Conservation (phyloP, 2,329 filamentous ascomycete genomes). For the Ophiobolus disseminans region DNA sequence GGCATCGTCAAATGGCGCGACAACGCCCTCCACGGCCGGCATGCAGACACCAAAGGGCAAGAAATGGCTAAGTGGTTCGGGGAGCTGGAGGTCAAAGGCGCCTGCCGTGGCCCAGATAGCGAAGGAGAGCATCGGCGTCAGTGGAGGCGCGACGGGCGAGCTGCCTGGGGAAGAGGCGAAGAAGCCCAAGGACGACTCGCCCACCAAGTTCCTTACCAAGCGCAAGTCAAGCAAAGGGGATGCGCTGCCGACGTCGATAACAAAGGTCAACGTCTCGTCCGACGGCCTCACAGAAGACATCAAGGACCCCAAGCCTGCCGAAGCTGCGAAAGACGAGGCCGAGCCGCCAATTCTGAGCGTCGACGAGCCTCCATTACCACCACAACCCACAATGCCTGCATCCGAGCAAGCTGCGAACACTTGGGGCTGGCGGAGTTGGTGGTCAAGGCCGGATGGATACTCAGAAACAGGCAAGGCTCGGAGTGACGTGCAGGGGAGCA, state of each 20-base stretch:
- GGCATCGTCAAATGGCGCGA: slow-evolving; percentile 16
- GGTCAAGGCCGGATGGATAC: slow-evolving; percentile 59
- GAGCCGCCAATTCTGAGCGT: slow-evolving; percentile 17
- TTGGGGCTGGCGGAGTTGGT: slow-evolving; percentile 58
- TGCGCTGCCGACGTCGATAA: slow-evolving; percentile 54
- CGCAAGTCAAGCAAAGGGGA: slow-evolving; percentile 56
- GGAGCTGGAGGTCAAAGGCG: slow-evolving; percentile 57
- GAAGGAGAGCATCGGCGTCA: slow-evolving; percentile 55
- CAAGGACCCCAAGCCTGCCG: slow-evolving; percentile 25
- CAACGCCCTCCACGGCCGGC: slow-evolving; percentile 23
- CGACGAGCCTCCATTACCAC: slow-evolving; percentile 53
- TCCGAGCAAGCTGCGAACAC: slow-evolving; percentile 21
- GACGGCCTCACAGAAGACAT: slow-evolving; percentile 41
- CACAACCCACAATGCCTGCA: slow-evolving; percentile 36
- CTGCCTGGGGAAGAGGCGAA: slow-evolving; percentile 41
- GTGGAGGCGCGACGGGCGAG: slow-evolving; percentile 53
- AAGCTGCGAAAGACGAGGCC: slow-evolving; percentile 12
- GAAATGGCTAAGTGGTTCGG: slow-evolving; percentile 54
- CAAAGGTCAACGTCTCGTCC: slow-evolving; percentile 55
- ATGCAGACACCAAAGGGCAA: slow-evolving; percentile 32
- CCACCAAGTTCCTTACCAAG: slow-evolving; percentile 51
- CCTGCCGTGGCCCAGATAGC: slow-evolving; percentile 56
- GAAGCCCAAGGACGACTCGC: slow-evolving; percentile 35
- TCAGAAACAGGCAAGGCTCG: slow-evolving; percentile 46
- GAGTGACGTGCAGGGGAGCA: slow-evolving; percentile 29